Evolutionary conservation across 2,329 filamentous ascomycete genomes (phyloP).

Genomic region (Scopulariopsis brevicaulis): DNA sequence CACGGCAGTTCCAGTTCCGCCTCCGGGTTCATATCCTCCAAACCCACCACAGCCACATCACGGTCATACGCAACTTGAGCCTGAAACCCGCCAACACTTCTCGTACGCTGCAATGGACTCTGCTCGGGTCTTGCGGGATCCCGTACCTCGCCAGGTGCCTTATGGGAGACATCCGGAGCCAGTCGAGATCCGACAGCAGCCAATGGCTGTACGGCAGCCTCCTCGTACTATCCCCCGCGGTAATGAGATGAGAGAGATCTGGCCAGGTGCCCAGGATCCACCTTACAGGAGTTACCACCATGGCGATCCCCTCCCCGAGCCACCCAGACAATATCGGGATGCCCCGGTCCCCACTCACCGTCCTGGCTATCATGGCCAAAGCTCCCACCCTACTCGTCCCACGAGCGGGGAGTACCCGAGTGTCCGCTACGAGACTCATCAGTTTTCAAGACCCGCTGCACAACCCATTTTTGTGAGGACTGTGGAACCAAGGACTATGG

Average conservation of each 20-base stretch:
- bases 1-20: not conserved
- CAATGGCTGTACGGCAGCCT: not conserved
- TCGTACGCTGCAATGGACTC: not conserved
- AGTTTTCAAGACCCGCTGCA: not conserved
- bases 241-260: not conserved
- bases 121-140: not conserved
- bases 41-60: not conserved
- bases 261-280: not conserved
- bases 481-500: not conserved
- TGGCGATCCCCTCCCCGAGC: not conserved
- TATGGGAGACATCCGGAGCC: not conserved
- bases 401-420: not conserved
- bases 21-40: not conserved
- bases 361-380: not conserved
- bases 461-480: conserved; percentile 2
- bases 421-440: not conserved
- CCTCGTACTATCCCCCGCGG: not conserved
- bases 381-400: not conserved
- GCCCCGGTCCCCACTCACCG: not conserved
- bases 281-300: not conserved
- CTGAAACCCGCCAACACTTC: not conserved
- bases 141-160: not conserved
- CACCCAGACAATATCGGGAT: not conserved
- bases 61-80: not conserved
- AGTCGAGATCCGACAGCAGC: not conserved